Conservation (phyloP, 2,329 filamentous ascomycete species). For the Penicillium aurantiogriseum region DNA sequence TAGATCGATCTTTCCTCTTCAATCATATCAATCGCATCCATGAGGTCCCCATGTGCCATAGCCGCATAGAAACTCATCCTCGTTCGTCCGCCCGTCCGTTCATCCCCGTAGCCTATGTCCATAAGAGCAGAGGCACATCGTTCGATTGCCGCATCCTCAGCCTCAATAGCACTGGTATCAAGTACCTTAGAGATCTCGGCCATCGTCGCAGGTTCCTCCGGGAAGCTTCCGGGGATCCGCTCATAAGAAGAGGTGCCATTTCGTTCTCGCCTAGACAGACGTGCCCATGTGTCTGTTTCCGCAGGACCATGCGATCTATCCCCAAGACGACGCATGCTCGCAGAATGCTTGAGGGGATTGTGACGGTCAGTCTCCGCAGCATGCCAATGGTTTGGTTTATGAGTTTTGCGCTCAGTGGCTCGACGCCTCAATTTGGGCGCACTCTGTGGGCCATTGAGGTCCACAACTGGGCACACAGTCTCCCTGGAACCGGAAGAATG, state of each 20-base stretch:
- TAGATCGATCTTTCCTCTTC: slow-evolving; percentile 49
- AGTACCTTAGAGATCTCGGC: not conserved
- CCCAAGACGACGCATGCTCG: slow-evolving; percentile 28
- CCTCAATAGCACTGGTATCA: not conserved
- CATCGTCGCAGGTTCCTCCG: slow-evolving; percentile 15
- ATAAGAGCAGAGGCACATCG: slow-evolving; percentile 42
- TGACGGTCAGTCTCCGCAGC: not conserved
- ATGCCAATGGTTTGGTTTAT: not conserved
- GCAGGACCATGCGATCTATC: not conserved
- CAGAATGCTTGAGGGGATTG: slow-evolving; percentile 3
- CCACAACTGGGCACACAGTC: slow-evolving; percentile 16
- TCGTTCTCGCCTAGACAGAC: slow-evolving; percentile 22
- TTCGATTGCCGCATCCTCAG: slow-evolving; percentile 25
- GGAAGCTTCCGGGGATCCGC: slow-evolving; percentile 28
- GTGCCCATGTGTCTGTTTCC: slow-evolving; percentile 18
- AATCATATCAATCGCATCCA: slow-evolving; percentile 51
- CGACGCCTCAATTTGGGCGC: slow-evolving; percentile 26
- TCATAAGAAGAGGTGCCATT: slow-evolving; percentile 9
- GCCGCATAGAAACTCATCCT: slow-evolving; percentile 47
- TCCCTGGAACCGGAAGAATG: slow-evolving; percentile 23
- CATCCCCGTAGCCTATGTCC: slow-evolving; percentile 43
- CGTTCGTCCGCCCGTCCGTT: slow-evolving; percentile 35
- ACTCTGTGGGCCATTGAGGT: not conserved
- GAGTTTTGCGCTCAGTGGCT: not conserved
- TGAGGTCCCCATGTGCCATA: slow-evolving; percentile 43